Evolutionary conservation across 1,139 yeast genomes (phyloP).

Genomic region (Lipomyces yarrowii): DNA sequence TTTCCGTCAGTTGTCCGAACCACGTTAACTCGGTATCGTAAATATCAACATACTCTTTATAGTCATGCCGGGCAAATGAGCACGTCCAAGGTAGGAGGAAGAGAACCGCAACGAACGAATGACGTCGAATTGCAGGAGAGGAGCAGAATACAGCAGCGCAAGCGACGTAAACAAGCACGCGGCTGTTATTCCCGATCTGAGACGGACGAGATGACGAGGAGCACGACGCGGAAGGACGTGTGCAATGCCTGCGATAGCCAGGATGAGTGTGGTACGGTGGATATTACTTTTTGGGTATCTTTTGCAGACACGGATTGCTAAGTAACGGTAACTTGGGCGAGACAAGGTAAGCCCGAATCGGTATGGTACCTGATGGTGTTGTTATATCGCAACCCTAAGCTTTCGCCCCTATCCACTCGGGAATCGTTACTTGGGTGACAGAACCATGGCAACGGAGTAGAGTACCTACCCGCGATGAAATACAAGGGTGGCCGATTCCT

Average conservation of each 20-base stretch:
- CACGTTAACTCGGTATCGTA: not conserved
- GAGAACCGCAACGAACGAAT: constrained; percentile 18
- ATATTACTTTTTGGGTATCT: not conserved
- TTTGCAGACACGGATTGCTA: not conserved
- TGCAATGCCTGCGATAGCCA: not conserved
- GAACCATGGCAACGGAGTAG: no score
- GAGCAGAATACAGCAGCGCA: constrained; percentile 20
- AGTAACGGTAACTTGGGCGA: not conserved
- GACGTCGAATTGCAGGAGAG: constrained; percentile 4
- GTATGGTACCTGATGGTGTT: no score
- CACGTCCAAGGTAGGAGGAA: constrained; percentile 17
- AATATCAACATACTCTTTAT: constrained; percentile 8
- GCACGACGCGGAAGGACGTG: not conserved
- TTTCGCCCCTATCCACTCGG: no score
- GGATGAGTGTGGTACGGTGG: not conserved
- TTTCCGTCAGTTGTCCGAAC: not conserved
- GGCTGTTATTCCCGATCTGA: constrained; percentile 13
- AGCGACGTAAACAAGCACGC: constrained; percentile 25
- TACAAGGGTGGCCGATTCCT: no score
- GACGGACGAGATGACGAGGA: not conserved
- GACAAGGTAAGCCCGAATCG: not conserved
- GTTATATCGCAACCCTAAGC: no score
- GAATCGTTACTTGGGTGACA: no score
- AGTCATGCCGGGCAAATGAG: constrained; percentile 19
- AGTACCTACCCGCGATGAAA: no score